Conservation (phyloP, 371 early-diverging fungal species). For the Mucor piriformis region DNA sequence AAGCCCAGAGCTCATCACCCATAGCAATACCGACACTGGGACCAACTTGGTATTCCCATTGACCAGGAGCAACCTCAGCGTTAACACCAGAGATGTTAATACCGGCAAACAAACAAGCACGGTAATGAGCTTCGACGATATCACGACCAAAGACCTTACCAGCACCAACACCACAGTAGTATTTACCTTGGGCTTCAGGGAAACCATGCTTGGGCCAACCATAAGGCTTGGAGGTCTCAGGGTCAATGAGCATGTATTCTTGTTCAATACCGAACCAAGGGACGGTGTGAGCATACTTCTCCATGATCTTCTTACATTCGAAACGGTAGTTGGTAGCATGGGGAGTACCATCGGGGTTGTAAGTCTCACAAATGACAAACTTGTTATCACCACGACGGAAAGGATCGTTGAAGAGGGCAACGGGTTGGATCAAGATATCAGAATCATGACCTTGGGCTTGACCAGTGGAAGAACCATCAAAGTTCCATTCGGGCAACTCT, state of each 20-base stretch:
- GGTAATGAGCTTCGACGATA: conserved; percentile 67
- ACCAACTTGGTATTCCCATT: conserved; percentile 67
- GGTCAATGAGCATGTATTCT: conserved; percentile 62
- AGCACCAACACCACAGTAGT: conserved; percentile 63
- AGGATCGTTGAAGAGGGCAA: conserved; percentile 61
- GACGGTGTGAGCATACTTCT: conserved; percentile 39
- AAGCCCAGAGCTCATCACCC: conserved; percentile 63
- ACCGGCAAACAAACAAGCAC: conserved; percentile 61
- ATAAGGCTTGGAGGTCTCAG: conserved; percentile 51
- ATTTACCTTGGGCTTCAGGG: conserved; percentile 63
- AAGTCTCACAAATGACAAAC: conserved; percentile 61
- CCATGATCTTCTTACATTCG: conserved; percentile 50
- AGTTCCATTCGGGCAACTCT: conserved; percentile 66
- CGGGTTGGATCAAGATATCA: conserved; percentile 61
- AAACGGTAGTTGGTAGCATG: conserved; percentile 60
- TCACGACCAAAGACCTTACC: conserved; percentile 59
- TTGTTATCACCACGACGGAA: conserved; percentile 69
- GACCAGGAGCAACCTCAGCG: conserved; percentile 64
- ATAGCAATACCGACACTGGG: conserved; percentile 61
- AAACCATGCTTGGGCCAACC: conserved; percentile 66
- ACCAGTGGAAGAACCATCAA: conserved; percentile 65
- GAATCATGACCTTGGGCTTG: conserved; percentile 67
- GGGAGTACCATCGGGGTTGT: conserved; percentile 59
- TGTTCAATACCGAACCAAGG: conserved; percentile 73
- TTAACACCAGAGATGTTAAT: conserved; percentile 60